Evolutionary conservation across 2,329 filamentous ascomycete genomes (phyloP), one percentile per base, ranked within the genome.

Genomic region (Penicillium sp.): DNA sequence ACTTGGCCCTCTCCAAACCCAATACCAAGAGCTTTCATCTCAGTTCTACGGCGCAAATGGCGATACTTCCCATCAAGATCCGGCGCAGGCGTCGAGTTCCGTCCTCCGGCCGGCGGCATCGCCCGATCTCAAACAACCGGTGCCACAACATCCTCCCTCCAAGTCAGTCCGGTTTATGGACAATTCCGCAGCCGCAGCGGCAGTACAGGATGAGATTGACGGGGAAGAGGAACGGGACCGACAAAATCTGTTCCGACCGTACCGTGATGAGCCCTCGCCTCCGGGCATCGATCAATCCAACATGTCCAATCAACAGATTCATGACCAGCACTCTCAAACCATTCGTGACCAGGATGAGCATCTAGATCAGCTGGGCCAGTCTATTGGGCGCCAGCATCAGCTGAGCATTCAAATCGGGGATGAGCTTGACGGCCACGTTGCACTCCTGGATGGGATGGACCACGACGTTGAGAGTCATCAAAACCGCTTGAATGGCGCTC

Each of bases 401-500:
- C 73, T 98, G 45, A 89, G 84, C 59, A 93, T 95, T 70, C 86
- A 92, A 69, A 96, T 98, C 56, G 90, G 92, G 18, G 85, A 95
- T 61, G 92, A 98, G 72, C 74, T 98, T 23, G 92, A 96, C 54
- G 83, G 80, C 51, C 92, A 98, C 56, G 84, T 93, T 25, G 75
- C 83, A 52, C 73, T 98, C 72, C 72, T 98, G 18, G 90, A 95
- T 61, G 90, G 95, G 55, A 80, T 93, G 30, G 92, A 96, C 58
- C 76, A 76, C 30, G 76, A 82, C 13, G 84, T 89, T 6, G 88
- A 95, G 61, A 72, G 89, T 41, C 89, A 96, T 66, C 77, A 83
- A 61, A 72, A 71, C 16, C 79, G 85, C 33, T 71, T 98, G 35
- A 79, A 88, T 50, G 73, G 85, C 7, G 92, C 90, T 20, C 76